Evolutionary conservation across 768 basidiomycete genomes (phyloP), one percentile per base, ranked within the genome.

Genomic region (Amanita pallidorosea): DNA sequence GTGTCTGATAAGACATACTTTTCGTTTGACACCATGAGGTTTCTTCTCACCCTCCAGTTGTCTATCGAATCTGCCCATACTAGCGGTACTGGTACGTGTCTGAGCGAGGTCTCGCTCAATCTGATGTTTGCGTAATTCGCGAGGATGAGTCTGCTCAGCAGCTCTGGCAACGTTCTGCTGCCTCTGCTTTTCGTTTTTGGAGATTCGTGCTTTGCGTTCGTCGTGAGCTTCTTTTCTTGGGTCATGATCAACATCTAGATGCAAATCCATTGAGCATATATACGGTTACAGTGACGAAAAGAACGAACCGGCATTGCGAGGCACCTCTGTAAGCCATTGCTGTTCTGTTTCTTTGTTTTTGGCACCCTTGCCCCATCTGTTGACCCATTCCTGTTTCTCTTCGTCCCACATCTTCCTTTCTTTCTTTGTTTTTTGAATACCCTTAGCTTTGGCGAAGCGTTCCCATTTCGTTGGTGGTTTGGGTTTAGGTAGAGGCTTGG

Each of bases 381-480:
- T 76, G 4, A 94, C 86, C 86, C 89, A 98, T 15, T 86, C 87
- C 65, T 96, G 91, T 61, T 76, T 80, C 65, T 95, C 93, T 59
- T 98, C 94, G 65, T 98, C 93, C 88, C 89, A 98, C 4, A 82
- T 77, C 58, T 83, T 82, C 70, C 78, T 86, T 11, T 95, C 90
- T 41, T 79, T 79, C 44, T 70, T 76, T 60, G 70, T 79, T 60
- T 96, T 81, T 60, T 81, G 80, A 60, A 98, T 98, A 34, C 96
- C 96, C 70, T 96, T 97, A 34, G 88, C 84, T 43, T 83, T 81
- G 4, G 95, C 95, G 61, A 98, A 99, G 51, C 79, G 74, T 70
- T 98, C 90, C 96, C 96, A 99, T 66, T 96, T 98, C 6, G 95
- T 98, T 31, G 76, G 81, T 7, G 85, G 84, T 67, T 95, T 96